phyloP scores from a whole-genome alignment of 768 basidiomycete species.

The Heimioporus sp. region DNA sequence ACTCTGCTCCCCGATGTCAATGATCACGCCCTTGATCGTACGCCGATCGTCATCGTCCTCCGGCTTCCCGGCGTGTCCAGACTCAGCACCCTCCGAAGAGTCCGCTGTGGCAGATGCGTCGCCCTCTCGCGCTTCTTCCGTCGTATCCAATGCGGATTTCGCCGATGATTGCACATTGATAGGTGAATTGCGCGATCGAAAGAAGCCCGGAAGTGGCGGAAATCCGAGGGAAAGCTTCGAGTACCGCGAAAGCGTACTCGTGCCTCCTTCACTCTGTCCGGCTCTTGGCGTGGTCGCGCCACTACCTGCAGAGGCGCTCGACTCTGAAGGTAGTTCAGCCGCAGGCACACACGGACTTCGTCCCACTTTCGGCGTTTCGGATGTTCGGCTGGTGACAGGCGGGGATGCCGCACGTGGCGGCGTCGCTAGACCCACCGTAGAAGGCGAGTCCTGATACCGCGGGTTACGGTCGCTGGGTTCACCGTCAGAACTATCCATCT shows the following conservation, averaged over 20 bases:
- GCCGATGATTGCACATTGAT: slow-evolving; percentile 26
- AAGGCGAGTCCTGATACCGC: slow-evolving; percentile 20
- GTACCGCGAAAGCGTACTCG: slow-evolving; percentile 32
- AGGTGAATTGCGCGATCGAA: slow-evolving; percentile 60
- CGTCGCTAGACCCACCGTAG: slow-evolving; percentile 22
- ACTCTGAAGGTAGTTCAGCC: slow-evolving; percentile 30
- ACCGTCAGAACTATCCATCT: slow-evolving; percentile 9
- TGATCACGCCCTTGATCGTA: slow-evolving; percentile 32
- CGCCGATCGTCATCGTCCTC: slow-evolving; percentile 46
- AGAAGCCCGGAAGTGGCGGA: slow-evolving; percentile 61
- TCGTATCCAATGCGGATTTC: slow-evolving; percentile 19
- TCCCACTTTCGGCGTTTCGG: slow-evolving; percentile 28
- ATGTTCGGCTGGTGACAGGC: slow-evolving; percentile 5
- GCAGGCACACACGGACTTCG: slow-evolving; percentile 10
- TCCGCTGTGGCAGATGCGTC: slow-evolving; percentile 4
- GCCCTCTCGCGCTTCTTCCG: slow-evolving; percentile 21
- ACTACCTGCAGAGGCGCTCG: slow-evolving; percentile 46
- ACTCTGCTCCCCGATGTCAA: slow-evolving; percentile 15
- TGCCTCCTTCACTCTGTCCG: slow-evolving; percentile 33
- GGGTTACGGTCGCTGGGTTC: slow-evolving; percentile 10
- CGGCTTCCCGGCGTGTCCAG: slow-evolving; percentile 5
- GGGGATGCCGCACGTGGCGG: slow-evolving; percentile 21
- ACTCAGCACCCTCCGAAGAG: slow-evolving; percentile 8
- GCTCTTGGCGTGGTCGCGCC: slow-evolving; percentile 58
- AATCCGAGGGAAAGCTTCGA: slow-evolving; percentile 50